Percentiles rank a stretch among this genome's conserved stretches.
These are phyloP conservation scores for Syncephalastrum racemosum DNA, from an alignment of 371 early-diverging fungal species.

Conservation along the genomic window DNA sequence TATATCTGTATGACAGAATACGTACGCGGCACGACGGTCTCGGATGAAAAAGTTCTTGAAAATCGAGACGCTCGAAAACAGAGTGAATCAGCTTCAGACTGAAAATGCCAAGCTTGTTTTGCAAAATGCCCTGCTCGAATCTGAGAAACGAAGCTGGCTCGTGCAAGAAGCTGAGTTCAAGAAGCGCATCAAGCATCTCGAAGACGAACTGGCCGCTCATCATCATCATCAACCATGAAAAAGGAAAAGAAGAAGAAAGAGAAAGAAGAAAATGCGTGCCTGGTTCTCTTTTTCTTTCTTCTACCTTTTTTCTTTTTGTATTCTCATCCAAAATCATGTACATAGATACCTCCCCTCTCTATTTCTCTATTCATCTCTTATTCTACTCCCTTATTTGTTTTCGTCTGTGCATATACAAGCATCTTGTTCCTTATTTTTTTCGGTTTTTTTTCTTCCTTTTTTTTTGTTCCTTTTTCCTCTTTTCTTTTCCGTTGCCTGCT, in stretches of 20 bases:
- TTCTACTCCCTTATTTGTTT: neutral
- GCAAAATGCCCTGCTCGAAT: conserved; percentile 72
- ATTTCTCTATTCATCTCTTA: neutral
- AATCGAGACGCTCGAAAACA: conserved; percentile 78
- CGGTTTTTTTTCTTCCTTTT: conserved; percentile 1
- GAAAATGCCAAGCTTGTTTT: conserved; percentile 72
- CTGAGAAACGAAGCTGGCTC: conserved; percentile 58
- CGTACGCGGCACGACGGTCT: conserved; percentile 91
- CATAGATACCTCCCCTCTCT: conserved; percentile 1
- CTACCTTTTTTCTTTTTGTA: neutral
- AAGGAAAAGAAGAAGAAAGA: too few relatives aligned
- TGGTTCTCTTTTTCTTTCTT: too few relatives aligned
- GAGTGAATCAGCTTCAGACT: conserved; percentile 72
- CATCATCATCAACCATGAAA: neutral
- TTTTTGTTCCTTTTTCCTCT: neutral
- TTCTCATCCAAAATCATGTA: conserved; percentile 3
- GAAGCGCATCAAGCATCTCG: conserved; percentile 65
- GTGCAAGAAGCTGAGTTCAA: conserved; percentile 70
- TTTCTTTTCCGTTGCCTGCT: conserved; percentile 1
- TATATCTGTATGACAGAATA: conserved; percentile 59
- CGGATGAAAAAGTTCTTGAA: conserved; percentile 83
- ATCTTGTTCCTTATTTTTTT: neutral
- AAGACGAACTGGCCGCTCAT: conserved; percentile 26
- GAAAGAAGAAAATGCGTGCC: too few relatives aligned
- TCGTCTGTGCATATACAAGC: conserved; percentile 8